Evolutionary conservation across 768 basidiomycete species (phyloP), one percentile per base, ranked within the genome.

Genomic region (Collybiopsis confluens): DNA sequence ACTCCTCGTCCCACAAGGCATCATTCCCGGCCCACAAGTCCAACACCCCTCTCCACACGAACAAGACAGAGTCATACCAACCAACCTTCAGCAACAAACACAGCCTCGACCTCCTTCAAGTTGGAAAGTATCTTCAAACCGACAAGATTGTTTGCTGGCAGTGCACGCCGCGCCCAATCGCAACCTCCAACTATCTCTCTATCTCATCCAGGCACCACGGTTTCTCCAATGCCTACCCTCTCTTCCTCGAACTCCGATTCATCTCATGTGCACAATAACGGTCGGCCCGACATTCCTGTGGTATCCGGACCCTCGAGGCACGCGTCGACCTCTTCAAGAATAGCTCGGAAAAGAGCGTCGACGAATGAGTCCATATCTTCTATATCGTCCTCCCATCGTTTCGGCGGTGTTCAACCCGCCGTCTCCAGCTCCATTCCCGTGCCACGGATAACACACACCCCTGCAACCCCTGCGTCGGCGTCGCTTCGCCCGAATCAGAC

Each of bases 401-500:
- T 49, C 30, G 13, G 23, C 16, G 45, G 50, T 33, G 45, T 52
- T n/a, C 51, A 57, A 28, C 56, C 56, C 20, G 46, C 46, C 9
- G 46, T 27, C 21, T 27, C 36, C 35, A 15, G 5, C 27, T 28
- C 28, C 20, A 27, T 42, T 26, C 40, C 28, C 26, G 20, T 64
- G 68, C 69, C 69, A 36, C 59, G 55, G 26, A 70, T 70, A 47
- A 62, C 67, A 13, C 70, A 72, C 59, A 70, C 69, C 45, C 70
- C 69, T 36, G 68, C 69, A 36, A 70, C 69, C 23, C 69, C 69
- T 49, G 63, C 70, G 15, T 61, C 53, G 35, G 66, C 64, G 38
- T 61, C 62, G 13, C 49, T 55, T 55, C 56, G 27, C 24, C 11
- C 58, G 58, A 55, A 54, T 46, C 54, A 60, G 54, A 35, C 30